Evolutionary conservation across 345 rosid genomes (phyloP), one percentile per base, ranked within the genome.

Genomic region (Eucalyptus dawsonii): DNA sequence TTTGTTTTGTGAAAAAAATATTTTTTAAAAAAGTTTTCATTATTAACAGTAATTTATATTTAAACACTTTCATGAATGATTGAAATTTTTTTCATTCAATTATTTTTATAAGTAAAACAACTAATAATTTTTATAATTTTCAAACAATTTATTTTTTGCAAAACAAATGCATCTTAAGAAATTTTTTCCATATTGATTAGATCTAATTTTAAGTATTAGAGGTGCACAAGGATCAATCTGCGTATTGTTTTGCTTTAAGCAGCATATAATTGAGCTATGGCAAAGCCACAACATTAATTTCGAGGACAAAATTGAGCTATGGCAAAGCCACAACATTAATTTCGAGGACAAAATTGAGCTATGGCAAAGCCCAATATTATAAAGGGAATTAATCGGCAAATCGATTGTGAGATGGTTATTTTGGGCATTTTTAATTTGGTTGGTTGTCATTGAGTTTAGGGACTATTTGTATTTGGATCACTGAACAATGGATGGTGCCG

Each of bases 1-100:
- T 29, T 62, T 62, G 6, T 24, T 56, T 56, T 3, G 0, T 11
- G 13, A 56, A 56, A 56, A 56, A 56, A 9, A 56, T 19, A 19
- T 17, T 0, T 53, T 53, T 21, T 51, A 0, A 53, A 56, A 56
- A 8, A 2, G 5, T 40, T 0, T 1, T 56, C 1, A 56, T 56
- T 56, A 56, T 9, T 2, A 56, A 56, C 3, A 56, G 13, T 22
- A 22, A 24, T 10, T 56, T 56, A 24, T 10, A 25, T 56, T 22
- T 25, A 56, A 56, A 56, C 29, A 4, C 29, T 56, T 56, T 56
- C 14, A 56, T 5, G 29, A 56, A 56, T 22, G 62, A 56, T 56
- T 0, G 2, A 56, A 10, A 56, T 9, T 22, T 22, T 56, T 56
- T 56, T 24, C 62, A 22, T 56, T 9, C 29, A 56, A 4, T 56